Evolutionary conservation across 257 asterid genomes (phyloP), one percentile per base, ranked within the genome.

Genomic region (Scutellaria minor): DNA sequence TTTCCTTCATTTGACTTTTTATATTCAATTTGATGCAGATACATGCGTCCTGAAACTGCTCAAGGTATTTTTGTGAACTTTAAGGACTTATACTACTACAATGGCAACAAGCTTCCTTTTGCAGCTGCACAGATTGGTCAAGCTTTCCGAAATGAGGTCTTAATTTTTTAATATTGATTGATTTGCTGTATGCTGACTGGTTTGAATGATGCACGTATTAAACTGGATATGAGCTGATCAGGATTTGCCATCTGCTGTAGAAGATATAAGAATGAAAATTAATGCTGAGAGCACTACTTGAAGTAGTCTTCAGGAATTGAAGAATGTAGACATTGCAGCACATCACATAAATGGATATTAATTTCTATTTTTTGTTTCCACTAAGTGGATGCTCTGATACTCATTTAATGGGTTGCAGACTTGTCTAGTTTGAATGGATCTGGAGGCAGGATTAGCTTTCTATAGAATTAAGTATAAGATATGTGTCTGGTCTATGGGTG

Each of bases 121-220:
- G 96, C 92, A 13, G 94, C 94, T 63, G 96, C 96, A 58, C 96
- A 87, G 77, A 89, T 89, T 78, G 96, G 96, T 41, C 96, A 87
- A 80, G 96, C 94, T 82, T 90, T 85, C 55, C 75, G 96, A 52
- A 90, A 90, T 61, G 96, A 90, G 94, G 96, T 89, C 7, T 47
- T 2, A 5, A 27, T 56, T 10, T 59, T 68, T 10, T 20, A 77
- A 61, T 54, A 60, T 60, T 66, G 18, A 6, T 39, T 74, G 24
- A 37, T 47, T 68, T 52, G 9, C 67, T 35, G 50, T 48, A 12
- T 11, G 15, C 70, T 27, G 24, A 37, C 54, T 66, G 47, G 24
- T 72, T 27, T 56, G 14, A 47, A 68, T 41, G 58, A 7, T 46
- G n/a, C 39, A 54, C 39, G 42, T 42, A 27, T 5, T n/a, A 14